These are phyloP conservation scores for Schizochytrium sp. DNA, from an alignment of 108 stramenopile species.

Conservation along the genomic window DNA sequence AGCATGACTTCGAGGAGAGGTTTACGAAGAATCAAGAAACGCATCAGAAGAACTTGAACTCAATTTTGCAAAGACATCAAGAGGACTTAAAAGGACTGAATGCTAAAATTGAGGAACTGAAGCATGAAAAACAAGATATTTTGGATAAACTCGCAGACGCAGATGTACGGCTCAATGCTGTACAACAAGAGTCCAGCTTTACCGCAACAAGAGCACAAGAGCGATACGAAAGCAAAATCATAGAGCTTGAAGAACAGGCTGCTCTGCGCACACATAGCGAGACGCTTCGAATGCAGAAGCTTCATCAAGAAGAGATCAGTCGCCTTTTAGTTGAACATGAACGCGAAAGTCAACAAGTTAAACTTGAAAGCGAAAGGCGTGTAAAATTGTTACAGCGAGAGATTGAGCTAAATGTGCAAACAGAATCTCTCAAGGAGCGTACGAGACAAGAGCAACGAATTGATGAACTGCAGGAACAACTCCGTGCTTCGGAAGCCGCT, in stretches of 20 bases:
- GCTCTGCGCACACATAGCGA: background rate
- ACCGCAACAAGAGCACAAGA: background rate
- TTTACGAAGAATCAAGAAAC: background rate
- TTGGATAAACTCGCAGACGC: no score
- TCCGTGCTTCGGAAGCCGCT: background rate
- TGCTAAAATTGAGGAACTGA: no score
- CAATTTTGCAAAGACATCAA: no score
- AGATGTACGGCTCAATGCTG: background rate
- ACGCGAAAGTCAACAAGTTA: background rate
- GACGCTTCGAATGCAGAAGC: background rate
- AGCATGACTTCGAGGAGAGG: background rate
- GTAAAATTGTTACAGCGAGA: background rate
- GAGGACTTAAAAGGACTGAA: no score
- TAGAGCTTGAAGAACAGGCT: background rate
- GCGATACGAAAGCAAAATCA: no score
- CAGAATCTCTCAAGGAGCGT: background rate
- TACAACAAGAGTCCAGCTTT: background rate
- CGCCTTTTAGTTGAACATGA: background rate
- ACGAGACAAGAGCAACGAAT: background rate
- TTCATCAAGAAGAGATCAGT: slow-evolving; percentile 13
- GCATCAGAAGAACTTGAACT: background rate
- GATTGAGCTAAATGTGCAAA: background rate
- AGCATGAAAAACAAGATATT: no score
- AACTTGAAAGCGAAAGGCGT: background rate
- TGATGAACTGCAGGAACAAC: background rate